Percentiles rank a stretch among this genome's conserved stretches.
These are phyloP conservation scores for Saccharomyces hybrid DNA, from an alignment of 1,139 yeast genomes.

Conservation along the genomic window DNA sequence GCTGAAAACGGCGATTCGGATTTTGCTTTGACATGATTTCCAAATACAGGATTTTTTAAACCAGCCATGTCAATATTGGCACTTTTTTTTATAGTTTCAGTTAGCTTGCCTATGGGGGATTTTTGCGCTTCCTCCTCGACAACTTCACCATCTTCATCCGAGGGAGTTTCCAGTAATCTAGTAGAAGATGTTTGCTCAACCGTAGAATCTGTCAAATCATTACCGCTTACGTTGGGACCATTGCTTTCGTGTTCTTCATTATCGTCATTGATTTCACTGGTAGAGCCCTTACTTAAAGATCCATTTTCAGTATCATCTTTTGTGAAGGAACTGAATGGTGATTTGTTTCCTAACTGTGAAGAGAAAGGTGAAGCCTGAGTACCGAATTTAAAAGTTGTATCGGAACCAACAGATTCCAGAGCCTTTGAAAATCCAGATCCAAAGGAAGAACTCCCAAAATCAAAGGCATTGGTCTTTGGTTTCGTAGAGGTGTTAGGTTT, in stretches of 20 bases:
- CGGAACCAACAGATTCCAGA: not conserved
- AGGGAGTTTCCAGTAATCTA: not conserved
- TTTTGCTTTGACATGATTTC: not conserved
- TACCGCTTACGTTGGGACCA: slow-evolving; percentile 1
- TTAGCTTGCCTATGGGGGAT: slow-evolving; percentile 16
- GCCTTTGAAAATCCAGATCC: not conserved
- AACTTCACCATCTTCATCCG: not conserved
- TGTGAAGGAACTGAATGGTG: slow-evolving; percentile 1
- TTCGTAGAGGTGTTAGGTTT: not conserved
- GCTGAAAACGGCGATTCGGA: slow-evolving; percentile 20
- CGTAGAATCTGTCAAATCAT: slow-evolving; percentile 14
- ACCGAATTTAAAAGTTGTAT: not conserved
- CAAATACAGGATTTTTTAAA: slow-evolving; percentile 6
- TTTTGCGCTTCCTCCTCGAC: not conserved
- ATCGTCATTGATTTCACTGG: not conserved
- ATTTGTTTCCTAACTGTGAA: not conserved
- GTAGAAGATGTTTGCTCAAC: slow-evolving; percentile 15
- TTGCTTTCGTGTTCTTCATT: slow-evolving; percentile 7
- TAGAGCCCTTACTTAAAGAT: not conserved
- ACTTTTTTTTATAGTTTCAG: slow-evolving; percentile 24
- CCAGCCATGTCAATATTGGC: slow-evolving; percentile 18
- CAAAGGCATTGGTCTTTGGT: not conserved
- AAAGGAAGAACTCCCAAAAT: not conserved
- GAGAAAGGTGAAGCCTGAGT: not conserved
- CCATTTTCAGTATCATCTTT: not conserved